Evolutionary conservation across 345 rosid species (phyloP), one percentile per base, ranked within the genome.

Genomic region (Arabidopsis thaliana): DNA sequence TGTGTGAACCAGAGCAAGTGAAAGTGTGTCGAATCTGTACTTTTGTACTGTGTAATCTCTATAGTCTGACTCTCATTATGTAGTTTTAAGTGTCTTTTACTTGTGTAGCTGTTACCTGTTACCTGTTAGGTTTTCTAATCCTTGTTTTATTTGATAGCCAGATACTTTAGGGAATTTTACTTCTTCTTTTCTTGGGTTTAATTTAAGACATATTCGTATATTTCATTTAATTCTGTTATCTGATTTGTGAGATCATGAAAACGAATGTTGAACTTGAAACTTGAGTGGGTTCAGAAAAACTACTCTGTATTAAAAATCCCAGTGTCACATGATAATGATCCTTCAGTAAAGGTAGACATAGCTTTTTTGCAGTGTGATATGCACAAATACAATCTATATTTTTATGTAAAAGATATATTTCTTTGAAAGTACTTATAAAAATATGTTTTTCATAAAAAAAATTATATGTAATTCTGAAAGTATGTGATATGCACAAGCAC

Each of bases 71-170:
- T 46, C 14, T 52, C 70, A 41, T 56, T 37, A 9, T 24, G 49
- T 73, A 55, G 71, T 74, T 53, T 53, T 62, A 22, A 44, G 34
- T 28, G 59, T 50, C 51, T n/a, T 60, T 42, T 34, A 34, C 30
- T 25, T 76, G 70, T 68, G 80, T 77, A 77, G 80, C 40, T 61
- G 56, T 59, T 67, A 40, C 46, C 20, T 60, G 13, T 36, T 56
- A 56, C 46, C 20, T 60, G 13, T 36, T 56, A 56, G 53, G 45
- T 49, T 34, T 38, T 61, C 48, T 62, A 40, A 30, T 69, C 16
- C 62, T 34, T 62, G 41, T 76, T 42, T 24, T 44, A 32, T 41
- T 5, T 46, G 45, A 41, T 49, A 37, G 51, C 41, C 53, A 11
- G 11, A 7, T 63, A 44, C 6, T 42, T 6, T 42, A 5, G n/a